Evolutionary conservation across 768 basidiomycete genomes (phyloP).

Genomic region (Collybiopsis luxurians): DNA sequence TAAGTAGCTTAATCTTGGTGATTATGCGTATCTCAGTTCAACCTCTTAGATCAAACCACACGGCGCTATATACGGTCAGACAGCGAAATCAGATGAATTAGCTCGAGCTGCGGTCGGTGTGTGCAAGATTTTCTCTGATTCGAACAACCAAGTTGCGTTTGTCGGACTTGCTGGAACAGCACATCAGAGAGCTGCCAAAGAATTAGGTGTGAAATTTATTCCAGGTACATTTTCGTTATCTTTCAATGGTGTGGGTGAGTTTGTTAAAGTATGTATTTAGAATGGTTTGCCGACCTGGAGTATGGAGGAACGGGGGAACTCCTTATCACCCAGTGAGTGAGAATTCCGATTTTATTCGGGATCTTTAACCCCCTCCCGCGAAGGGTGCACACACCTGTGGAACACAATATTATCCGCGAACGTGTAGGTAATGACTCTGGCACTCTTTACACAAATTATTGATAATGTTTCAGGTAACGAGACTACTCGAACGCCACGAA

Average conservation of each 20-base stretch:
- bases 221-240: conserved; percentile 39
- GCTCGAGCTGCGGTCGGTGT: conserved; percentile 54
- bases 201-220: conserved; percentile 57
- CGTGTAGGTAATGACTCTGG: conserved; percentile 31
- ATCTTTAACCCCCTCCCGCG: neutral
- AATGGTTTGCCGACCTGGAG: conserved; percentile 68
- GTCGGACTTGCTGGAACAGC: conserved; percentile 63
- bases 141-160: conserved; percentile 43
- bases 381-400: conserved; percentile 51
- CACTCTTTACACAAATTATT: neutral
- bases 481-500: conserved; percentile 36
- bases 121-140: conserved; percentile 43
- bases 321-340: conserved; percentile 57
- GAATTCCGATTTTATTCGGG: neutral
- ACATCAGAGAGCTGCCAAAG: conserved; percentile 55
- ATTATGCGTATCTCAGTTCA: neutral
- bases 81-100: conserved; percentile 50
- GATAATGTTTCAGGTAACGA: neutral
- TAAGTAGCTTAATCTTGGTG: conserved; percentile 18
- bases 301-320: conserved; percentile 56
- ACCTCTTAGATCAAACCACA: conserved; percentile 53
- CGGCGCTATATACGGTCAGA: conserved; percentile 61
- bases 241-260: neutral
- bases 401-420: conserved; percentile 36
- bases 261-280: conserved; percentile 22